phyloP scores from a whole-genome alignment of 2,329 filamentous ascomycete genomes.

The Stagonosporopsis rhizophila region DNA sequence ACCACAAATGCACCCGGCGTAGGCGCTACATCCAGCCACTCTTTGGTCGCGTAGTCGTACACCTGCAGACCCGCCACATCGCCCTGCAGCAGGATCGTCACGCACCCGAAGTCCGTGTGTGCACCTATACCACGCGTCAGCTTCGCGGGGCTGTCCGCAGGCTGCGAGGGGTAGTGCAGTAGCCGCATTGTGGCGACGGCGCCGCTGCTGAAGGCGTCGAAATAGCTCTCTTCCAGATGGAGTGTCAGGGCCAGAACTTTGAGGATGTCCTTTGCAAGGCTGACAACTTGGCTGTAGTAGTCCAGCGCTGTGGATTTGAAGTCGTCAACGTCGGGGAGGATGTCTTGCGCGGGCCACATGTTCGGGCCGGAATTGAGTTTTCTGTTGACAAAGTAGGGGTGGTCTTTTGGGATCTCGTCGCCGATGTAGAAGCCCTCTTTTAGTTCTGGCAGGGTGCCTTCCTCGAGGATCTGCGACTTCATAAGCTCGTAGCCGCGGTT shows the following conservation, averaged over 20 bases:
- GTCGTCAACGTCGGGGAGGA: constrained; percentile 30
- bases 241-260: constrained; percentile 52
- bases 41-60: constrained; percentile 71
- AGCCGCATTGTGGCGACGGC: constrained; percentile 53
- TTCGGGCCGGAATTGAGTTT: constrained; percentile 45
- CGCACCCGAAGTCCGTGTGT: constrained; percentile 54
- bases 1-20: constrained; percentile 81
- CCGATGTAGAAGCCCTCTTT: constrained; percentile 55
- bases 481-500: constrained; percentile 55
- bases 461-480: constrained; percentile 53
- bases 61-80: constrained; percentile 72
- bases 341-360: constrained; percentile 45
- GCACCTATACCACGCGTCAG: constrained; percentile 52
- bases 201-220: constrained; percentile 46
- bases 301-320: constrained; percentile 46
- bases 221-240: constrained; percentile 48
- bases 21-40: constrained; percentile 82
- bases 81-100: constrained; percentile 54
- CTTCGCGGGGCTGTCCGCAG: constrained; percentile 31
- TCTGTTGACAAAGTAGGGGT: constrained; percentile 49
- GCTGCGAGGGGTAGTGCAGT: constrained; percentile 54
- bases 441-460: constrained; percentile 52
- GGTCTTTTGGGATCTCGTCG: constrained; percentile 50
- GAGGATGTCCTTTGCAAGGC: constrained; percentile 52
- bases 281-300: constrained; percentile 51